phyloP scores from a whole-genome alignment of 148 eudicot genomes.

The Fallopia convolvulus region DNA sequence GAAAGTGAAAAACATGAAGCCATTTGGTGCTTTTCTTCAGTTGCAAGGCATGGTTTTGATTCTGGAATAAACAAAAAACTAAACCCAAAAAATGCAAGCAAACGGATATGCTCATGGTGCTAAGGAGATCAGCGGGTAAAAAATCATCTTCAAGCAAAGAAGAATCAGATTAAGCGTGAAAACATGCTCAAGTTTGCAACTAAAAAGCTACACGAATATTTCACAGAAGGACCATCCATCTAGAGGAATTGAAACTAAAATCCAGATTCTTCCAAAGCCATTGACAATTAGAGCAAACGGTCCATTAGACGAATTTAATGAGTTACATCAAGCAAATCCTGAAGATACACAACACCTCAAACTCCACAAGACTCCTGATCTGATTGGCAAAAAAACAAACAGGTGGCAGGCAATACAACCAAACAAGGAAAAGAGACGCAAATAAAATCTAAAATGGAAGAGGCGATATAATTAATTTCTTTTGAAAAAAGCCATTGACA shows the following conservation, averaged over 20 bases:
- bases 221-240: background rate
- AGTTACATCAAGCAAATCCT: background rate
- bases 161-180: background rate
- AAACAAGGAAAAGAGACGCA: background rate
- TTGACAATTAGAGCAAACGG: background rate
- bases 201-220: background rate
- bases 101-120: background rate
- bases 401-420: conserved; percentile 2
- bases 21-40: conserved; percentile 3
- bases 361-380: conserved; percentile 4
- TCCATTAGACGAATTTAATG: background rate
- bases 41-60: conserved; percentile 10
- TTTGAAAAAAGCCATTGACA: no score
- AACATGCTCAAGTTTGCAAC: background rate
- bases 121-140: background rate
- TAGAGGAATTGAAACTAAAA: background rate
- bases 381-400: background rate
- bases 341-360: background rate
- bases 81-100: background rate
- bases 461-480: background rate
- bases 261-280: background rate
- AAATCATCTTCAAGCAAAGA: background rate
- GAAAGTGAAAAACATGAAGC: background rate
- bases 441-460: background rate
- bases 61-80: background rate